These are phyloP conservation scores for Thelephora aurantiotincta DNA, from an alignment of 768 basidiomycete genomes.

Conservation along the genomic window DNA sequence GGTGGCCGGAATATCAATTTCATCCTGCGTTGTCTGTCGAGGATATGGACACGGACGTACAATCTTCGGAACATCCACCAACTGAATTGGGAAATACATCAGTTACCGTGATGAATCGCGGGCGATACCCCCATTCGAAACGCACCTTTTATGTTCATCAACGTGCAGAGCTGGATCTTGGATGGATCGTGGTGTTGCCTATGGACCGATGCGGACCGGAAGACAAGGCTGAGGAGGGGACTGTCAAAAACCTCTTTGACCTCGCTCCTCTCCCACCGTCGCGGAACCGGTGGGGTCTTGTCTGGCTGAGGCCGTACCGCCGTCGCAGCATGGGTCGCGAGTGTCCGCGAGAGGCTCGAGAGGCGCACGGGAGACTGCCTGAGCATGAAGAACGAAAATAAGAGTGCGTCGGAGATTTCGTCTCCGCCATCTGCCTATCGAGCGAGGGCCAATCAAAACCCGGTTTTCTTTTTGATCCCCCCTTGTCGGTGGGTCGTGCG, in stretches of 20 bases:
- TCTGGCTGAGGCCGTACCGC: too few species aligned
- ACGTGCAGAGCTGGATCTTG: constrained; percentile 90
- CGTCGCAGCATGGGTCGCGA: constrained; percentile 47
- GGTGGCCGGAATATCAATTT: background rate
- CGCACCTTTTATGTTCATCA: constrained; percentile 98
- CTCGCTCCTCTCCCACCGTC: constrained; percentile 57
- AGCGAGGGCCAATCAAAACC: constrained; percentile 5
- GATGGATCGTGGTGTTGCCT: constrained; percentile 74
- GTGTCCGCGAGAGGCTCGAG: constrained; percentile 25
- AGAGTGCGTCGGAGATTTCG: background rate
- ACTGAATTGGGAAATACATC: constrained; percentile 57
- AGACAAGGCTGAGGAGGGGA: constrained; percentile 82
- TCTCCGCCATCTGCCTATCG: background rate
- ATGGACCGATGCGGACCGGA: constrained; percentile 74
- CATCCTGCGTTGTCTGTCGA: constrained; percentile 5
- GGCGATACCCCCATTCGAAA: constrained; percentile 16
- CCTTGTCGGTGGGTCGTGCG: constrained; percentile 4
- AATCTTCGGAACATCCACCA: constrained; percentile 93
- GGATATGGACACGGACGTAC: constrained; percentile 27
- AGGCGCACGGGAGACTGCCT: constrained; percentile 10
- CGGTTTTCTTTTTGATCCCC: constrained; percentile 7
- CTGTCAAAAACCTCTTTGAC: constrained; percentile 77
- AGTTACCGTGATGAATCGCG: constrained; percentile 86
- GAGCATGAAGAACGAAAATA: constrained; percentile 23
- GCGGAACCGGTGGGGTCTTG: constrained; percentile 4